phyloP scores from a whole-genome alignment of 2,329 filamentous ascomycete genomes.

The Madurella fahalii region DNA sequence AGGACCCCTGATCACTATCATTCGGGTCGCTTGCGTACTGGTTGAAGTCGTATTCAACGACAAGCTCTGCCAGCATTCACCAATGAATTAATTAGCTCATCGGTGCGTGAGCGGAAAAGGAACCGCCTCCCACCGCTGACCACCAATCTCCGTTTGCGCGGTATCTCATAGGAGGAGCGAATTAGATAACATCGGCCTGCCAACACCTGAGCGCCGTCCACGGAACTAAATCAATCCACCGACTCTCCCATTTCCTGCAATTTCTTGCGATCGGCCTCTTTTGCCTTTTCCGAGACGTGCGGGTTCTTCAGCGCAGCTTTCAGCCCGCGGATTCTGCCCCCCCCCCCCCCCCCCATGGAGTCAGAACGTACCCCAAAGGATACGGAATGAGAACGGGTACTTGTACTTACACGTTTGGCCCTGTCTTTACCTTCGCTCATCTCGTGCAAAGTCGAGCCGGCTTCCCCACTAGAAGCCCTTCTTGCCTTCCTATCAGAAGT shows the following conservation, averaged over 20 bases:
- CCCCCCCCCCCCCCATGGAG: neutral
- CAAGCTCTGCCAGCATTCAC: too few species aligned
- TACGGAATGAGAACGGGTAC: neutral
- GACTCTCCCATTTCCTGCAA: slow-evolving; percentile 23
- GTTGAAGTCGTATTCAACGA: too few species aligned
- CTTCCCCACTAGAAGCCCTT: slow-evolving; percentile 14
- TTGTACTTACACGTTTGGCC: slow-evolving; percentile 25
- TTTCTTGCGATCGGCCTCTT: slow-evolving; percentile 25
- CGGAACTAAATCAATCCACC: slow-evolving; percentile 2
- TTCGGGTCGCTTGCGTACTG: too few species aligned
- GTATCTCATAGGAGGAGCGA: too few species aligned
- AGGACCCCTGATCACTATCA: too few species aligned
- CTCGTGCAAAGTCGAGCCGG: neutral
- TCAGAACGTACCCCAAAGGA: neutral
- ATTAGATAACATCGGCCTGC: too few species aligned
- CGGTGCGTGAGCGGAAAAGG: too few species aligned
- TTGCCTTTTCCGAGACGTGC: slow-evolving; percentile 26
- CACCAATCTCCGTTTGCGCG: too few species aligned
- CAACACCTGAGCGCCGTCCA: too few species aligned
- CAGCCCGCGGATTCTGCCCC: slow-evolving; percentile 22
- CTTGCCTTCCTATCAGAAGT: slow-evolving; percentile 9
- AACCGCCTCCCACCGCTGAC: too few species aligned
- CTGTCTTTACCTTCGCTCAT: slow-evolving; percentile 22
- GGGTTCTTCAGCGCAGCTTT: slow-evolving; percentile 27
- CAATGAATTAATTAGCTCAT: too few species aligned